A percentile compares a stretch with the other conserved stretches of the same genome.
phyloP scores from a whole-genome alignment of 1,139 yeast species.

The Kodamaea sp. region DNA sequence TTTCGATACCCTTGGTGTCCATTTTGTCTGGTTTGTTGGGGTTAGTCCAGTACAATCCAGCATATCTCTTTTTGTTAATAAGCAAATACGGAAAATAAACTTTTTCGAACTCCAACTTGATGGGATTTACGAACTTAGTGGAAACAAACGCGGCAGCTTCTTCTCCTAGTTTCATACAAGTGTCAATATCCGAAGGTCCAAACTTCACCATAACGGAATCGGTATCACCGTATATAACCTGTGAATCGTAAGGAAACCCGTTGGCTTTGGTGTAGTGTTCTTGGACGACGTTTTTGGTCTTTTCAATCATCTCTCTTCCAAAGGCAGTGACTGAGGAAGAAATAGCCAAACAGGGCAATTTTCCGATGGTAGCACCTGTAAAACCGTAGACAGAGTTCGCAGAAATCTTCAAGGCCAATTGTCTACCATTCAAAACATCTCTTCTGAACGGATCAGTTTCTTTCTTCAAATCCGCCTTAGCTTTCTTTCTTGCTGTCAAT shows the following conservation, averaged over 20 bases:
- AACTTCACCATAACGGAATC: conserved; percentile 99
- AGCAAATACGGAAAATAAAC: conserved; percentile 92
- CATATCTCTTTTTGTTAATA: conserved; percentile 94
- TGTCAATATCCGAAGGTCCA: conserved; percentile 78
- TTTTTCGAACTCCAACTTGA: conserved; percentile 94
- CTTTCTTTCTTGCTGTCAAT: conserved; percentile 87
- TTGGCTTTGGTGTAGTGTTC: conserved; percentile 73
- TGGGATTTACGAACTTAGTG: conserved; percentile 75
- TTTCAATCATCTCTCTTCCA: conserved; percentile 96
- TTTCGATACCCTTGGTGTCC: conserved; percentile 98
- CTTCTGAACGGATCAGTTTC: conserved; percentile 94
- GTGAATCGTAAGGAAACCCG: conserved; percentile 80
- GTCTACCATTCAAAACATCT: conserved; percentile 96
- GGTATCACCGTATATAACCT: conserved; percentile 97
- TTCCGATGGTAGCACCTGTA: conserved; percentile 98
- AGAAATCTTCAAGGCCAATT: conserved; percentile 90
- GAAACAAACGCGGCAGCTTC: conserved; percentile 94
- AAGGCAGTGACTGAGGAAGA: conserved; percentile 95
- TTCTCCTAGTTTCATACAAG: conserved; percentile 89
- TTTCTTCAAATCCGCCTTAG: conserved; percentile 83
- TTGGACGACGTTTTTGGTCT: conserved; percentile 85
- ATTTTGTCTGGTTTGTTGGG: conserved; percentile 89
- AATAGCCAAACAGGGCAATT: conserved; percentile 92
- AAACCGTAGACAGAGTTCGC: conserved; percentile 99
- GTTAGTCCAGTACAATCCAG: conserved; percentile 94